Evolutionary conservation across 2,329 filamentous ascomycete genomes (phyloP), one percentile per base, ranked within the genome.

Genomic region (Alternaria sp.): DNA sequence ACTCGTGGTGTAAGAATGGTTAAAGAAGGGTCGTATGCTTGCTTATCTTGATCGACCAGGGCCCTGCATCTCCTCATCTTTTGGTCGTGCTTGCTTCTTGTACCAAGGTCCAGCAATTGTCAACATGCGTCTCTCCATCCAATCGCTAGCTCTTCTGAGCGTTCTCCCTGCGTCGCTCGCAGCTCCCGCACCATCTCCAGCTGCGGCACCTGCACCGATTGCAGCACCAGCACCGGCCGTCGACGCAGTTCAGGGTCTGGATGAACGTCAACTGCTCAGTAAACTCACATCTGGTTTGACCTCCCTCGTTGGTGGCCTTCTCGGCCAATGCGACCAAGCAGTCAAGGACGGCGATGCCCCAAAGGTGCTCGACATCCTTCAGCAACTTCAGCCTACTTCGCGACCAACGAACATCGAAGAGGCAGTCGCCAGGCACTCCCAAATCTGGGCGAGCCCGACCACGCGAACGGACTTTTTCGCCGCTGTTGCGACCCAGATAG

Each of bases 401-500:
- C 68, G 65, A 19, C 71, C 71, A 10, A 72, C 64, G 3, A 62
- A 59, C 21, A 67, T 73, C 12, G 54, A 61, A 47, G 67, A 66
- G 13, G 65, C 59, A 5, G 32, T 69, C 0, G 44, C 47, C 7
- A 45, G 45, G 11, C 65, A 68, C 8, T 59, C 61, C n/a, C 43
- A 64, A 2, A 57, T 72, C 15, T 73, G 71, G 69, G 67, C 64
- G 8, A 67, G 28, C 3, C 68, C 68, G 21, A 66, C 68, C 4
- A 59, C 67, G 17, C 57, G 65, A 12, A 58, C 59, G 9, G 62
- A 72, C 54, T 61, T 73, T 23, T 72, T 61, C 30, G 57, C 59
- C 15, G 69, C 59, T 1, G 61, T 71, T n/a, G 71, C 71, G 3
- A 68, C 67, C n/a, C 71, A 73, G 21, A 65, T 72, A 7, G 71